Evolutionary conservation across 768 basidiomycete genomes (phyloP).

Genomic region (Tricholoma matsutake): DNA sequence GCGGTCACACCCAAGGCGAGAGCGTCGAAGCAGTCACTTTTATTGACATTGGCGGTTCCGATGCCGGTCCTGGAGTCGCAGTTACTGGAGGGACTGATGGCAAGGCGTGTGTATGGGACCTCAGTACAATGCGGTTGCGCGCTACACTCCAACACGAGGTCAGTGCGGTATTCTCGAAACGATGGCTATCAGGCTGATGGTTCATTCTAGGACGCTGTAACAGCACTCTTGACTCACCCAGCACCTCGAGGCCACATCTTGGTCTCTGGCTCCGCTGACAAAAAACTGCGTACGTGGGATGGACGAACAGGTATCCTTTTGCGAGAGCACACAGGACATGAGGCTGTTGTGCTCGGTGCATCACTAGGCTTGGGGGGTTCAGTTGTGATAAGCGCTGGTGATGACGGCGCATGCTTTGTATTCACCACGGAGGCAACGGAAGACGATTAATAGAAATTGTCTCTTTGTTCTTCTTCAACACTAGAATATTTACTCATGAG

Average conservation of each 20-base stretch:
- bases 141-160: constrained; percentile 83
- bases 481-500: background rate
- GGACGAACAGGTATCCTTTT: constrained; percentile 77
- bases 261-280: constrained; percentile 86
- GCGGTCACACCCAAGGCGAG: constrained; percentile 83
- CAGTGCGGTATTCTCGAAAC: constrained; percentile 21
- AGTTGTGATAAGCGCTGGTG: constrained; percentile 83
- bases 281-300: constrained; percentile 89
- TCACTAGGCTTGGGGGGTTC: constrained; percentile 68
- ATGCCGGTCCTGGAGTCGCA: constrained; percentile 55
- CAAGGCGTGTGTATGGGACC: constrained; percentile 93
- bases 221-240: constrained; percentile 72
- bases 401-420: constrained; percentile 85
- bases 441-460: constrained; percentile 15
- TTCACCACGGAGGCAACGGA: constrained; percentile 63
- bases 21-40: constrained; percentile 87
- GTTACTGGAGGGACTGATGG: constrained; percentile 93
- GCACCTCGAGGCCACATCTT: constrained; percentile 73
- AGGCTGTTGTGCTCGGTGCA: constrained; percentile 70
- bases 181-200: constrained; percentile 4
- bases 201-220: constrained; percentile 74
- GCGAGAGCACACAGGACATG: constrained; percentile 81
- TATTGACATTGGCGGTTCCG: constrained; percentile 66
- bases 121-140: constrained; percentile 80
- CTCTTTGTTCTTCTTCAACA: background rate